Evolutionary conservation across 1,139 yeast species (phyloP), one percentile per base, ranked within the genome.

Genomic region (Suhomyces wounanorum): DNA sequence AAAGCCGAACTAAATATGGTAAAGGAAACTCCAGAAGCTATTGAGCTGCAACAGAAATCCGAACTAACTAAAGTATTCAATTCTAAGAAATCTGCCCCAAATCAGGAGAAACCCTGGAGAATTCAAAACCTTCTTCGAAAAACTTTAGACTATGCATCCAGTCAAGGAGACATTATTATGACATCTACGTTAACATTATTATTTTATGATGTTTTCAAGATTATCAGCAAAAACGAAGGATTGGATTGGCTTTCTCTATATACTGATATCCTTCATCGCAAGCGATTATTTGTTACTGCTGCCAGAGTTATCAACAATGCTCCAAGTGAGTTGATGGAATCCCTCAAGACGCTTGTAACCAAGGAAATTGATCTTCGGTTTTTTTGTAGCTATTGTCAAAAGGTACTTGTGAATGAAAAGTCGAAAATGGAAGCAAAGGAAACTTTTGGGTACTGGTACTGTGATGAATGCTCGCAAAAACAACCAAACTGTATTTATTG

Each of bases 401-500:
- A 80, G 47, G 74, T 89, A 6, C 70, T 91, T 14, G 69, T 82
- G 4, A 90, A 89, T 63, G 95, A 88, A 56, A 65, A 67, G 10
- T 74, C 85, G 14, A 84, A 82, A 60, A 46, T 44, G n/a, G 42
- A 42, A 9, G 36, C 41, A 23, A 55, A 53, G 16, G 61, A 57
- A 9, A 59, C 70, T 14, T 78, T 81, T 59, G 96, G 95, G 0
- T 85, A 79, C 59, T 91, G 97, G 96, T 89, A 85, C 64, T 92
- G 97, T 69, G 90, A 84, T 48, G 77, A 76, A 40, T 92, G 97
- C 65, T 71, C 75, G 3, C 72, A 68, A 43, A 73, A 75, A 28
- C 85, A 83, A 55, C 85, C 82, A 56, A 81, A 84, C 40, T 94
- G 98, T 66, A 77, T 85, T n/a, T 82, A 87, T 55, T 94, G 98